Conservation (phyloP, 164 flowering plant species). For the Protea cynaroides region DNA sequence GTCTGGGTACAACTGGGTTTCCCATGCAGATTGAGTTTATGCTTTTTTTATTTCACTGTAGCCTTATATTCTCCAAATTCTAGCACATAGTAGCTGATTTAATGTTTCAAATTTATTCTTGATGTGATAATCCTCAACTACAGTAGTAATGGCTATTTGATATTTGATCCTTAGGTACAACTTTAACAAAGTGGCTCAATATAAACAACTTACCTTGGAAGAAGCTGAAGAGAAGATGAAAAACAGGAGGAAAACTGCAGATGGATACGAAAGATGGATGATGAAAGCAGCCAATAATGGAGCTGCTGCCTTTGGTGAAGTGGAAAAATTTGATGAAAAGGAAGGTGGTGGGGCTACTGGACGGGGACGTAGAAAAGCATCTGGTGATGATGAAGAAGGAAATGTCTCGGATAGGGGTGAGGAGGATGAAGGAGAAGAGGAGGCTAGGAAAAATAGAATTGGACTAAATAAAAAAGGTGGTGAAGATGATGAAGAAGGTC, state of each 20-base stretch:
- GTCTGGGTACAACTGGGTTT: not conserved
- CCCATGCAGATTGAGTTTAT: not conserved
- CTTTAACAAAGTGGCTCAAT: slow-evolving; percentile 94
- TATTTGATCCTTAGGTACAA: slow-evolving; percentile 55
- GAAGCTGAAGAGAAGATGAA: slow-evolving; percentile 99
- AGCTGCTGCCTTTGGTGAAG: slow-evolving; percentile 88
- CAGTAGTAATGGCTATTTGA: not conserved
- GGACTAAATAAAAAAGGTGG: slow-evolving; percentile 61
- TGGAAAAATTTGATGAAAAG: slow-evolving; percentile 52
- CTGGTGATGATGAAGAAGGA: slow-evolving; percentile 69
- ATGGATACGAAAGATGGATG: slow-evolving; percentile 98
- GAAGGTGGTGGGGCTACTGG: slow-evolving; percentile 43
- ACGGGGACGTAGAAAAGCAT: slow-evolving; percentile 55
- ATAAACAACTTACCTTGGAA: slow-evolving; percentile 95
- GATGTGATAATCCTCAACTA: not conserved
- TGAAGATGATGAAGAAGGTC: slow-evolving; percentile 93
- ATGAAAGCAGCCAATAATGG: slow-evolving; percentile 95
- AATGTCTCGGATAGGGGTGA: slow-evolving; percentile 78
- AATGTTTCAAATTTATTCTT: not conserved
- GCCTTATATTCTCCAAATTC: not conserved
- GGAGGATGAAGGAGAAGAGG: slow-evolving; percentile 85
- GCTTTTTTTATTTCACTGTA: not conserved
- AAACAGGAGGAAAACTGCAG: slow-evolving; percentile 81
- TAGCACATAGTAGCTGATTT: not conserved
- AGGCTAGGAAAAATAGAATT: slow-evolving; percentile 66